Conservation (phyloP, 2,329 filamentous ascomycete genomes). For the Hypoxylon rubiginosum region DNA sequence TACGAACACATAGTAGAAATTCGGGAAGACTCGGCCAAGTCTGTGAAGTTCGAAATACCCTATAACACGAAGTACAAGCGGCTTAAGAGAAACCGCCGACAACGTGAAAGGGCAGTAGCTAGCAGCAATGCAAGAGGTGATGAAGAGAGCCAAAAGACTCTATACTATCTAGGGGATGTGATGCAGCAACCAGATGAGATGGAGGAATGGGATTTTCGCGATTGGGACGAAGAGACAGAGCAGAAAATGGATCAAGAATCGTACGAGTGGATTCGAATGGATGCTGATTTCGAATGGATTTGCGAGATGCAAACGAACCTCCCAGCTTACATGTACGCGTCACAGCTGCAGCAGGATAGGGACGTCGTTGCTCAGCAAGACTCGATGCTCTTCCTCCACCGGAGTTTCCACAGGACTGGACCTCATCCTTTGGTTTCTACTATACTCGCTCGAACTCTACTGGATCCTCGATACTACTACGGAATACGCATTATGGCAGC, state of each 20-base stretch:
- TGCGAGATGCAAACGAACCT: conserved; percentile 85
- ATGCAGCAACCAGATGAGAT: conserved; percentile 86
- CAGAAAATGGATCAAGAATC: conserved; percentile 94
- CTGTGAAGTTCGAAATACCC: conserved; percentile 87
- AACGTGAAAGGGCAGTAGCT: conserved; percentile 71
- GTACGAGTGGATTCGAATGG: conserved; percentile 98
- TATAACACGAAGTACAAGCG: conserved; percentile 99
- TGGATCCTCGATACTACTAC: conserved; percentile 93
- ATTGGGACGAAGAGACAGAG: conserved; percentile 92
- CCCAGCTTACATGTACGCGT: conserved; percentile 97
- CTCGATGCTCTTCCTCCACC: conserved; percentile 80
- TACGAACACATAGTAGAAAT: conserved; percentile 99
- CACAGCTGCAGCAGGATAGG: conserved; percentile 95
- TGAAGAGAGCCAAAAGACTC: conserved; percentile 76
- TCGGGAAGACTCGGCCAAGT: conserved; percentile 82
- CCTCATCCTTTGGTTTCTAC: conserved; percentile 88
- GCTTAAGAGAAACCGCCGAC: conserved; percentile 82
- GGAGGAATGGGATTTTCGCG: conserved; percentile 83
- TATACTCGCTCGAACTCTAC: conserved; percentile 87
- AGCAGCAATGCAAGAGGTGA: conserved; percentile 56
- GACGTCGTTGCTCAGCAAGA: conserved; percentile 92
- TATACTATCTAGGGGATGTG: conserved; percentile 94
- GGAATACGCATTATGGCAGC: conserved; percentile 91
- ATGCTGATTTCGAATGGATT: conserved; percentile 98
- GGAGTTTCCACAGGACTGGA: conserved; percentile 60